These are phyloP conservation scores for Coniosporium uncinatum DNA, from an alignment of 2,329 filamentous ascomycete species.

Conservation along the genomic window DNA sequence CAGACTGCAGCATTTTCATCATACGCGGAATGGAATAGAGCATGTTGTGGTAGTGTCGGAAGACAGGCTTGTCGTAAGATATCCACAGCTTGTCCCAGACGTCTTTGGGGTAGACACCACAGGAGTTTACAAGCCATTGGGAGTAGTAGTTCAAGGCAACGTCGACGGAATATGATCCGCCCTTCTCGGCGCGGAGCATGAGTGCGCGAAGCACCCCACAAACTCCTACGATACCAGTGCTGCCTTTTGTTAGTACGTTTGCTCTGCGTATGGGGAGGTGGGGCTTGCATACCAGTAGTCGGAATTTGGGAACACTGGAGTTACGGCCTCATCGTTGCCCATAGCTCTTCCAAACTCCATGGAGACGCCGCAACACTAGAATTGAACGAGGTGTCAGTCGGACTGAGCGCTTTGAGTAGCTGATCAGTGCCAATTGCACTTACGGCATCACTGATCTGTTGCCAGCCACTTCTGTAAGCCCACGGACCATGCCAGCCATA, in stretches of 20 bases:
- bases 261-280: not conserved
- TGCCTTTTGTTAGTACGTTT: conserved; percentile 8
- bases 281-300: conserved; percentile 26
- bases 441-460: conserved; percentile 44
- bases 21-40: conserved; percentile 30
- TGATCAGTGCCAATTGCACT: conserved; percentile 8
- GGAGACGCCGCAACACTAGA: conserved; percentile 29
- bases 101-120: conserved; percentile 23
- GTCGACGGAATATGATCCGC: conserved; percentile 34
- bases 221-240: conserved; percentile 36
- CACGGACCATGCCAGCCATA: conserved; percentile 47
- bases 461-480: conserved; percentile 42
- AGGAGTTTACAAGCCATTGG: conserved; percentile 24
- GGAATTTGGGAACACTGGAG: conserved; percentile 36
- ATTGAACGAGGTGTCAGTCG: conserved; percentile 4
- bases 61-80: conserved; percentile 38
- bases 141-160: conserved; percentile 29
- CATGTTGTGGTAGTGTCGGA: conserved; percentile 47
- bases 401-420: not conserved
- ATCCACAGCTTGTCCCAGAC: conserved; percentile 44
- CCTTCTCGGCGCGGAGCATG: conserved; percentile 27
- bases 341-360: conserved; percentile 39
- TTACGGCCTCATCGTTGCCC: conserved; percentile 37
- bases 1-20: conserved; percentile 26
- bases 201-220: conserved; percentile 34